Percentiles rank a stretch among this genome's conserved stretches.
phyloP scores from a whole-genome alignment of 345 rosid genomes.

The Arabidopsis thaliana region DNA sequence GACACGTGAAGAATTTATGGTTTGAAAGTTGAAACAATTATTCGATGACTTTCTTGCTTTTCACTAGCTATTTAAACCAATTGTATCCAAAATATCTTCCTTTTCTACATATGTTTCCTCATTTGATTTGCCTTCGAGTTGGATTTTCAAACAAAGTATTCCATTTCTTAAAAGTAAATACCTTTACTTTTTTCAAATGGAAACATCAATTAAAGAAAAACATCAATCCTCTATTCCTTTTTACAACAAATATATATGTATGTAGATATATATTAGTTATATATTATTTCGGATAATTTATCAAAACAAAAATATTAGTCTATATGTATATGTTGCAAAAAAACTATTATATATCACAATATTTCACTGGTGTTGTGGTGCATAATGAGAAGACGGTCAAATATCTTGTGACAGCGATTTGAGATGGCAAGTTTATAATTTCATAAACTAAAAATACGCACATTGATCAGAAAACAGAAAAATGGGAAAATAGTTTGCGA shows the following conservation, averaged over 20 bases:
- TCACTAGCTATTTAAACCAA: not conserved
- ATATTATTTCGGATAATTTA: not conserved
- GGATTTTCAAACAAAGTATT: not conserved
- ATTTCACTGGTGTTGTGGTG: not conserved
- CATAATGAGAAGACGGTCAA: not conserved
- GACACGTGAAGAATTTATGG: not conserved
- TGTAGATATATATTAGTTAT: too few species aligned
- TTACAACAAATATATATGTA: too few species aligned
- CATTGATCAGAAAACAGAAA: not conserved
- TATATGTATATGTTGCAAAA: not conserved
- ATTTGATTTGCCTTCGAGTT: not conserved
- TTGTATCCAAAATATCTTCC: not conserved
- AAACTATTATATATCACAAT: not conserved
- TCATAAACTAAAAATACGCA: not conserved
- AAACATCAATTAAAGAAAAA: not conserved
- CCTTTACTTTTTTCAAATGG: not conserved
- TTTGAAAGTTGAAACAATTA: slow-evolving; percentile 30
- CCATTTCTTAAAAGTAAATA: not conserved
- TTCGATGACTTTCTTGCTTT: slow-evolving; percentile 20
- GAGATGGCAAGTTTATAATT: too few species aligned
- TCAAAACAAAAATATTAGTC: not conserved
- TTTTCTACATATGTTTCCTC: too few species aligned
- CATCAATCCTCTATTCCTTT: too few species aligned
- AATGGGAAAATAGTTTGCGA: not conserved
- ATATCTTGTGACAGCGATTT: not conserved